A percentile compares a stretch with the other conserved stretches of the same genome.
Conservation (phyloP, 73 alveolate species). For the Tetrahymena thermophila region DNA sequence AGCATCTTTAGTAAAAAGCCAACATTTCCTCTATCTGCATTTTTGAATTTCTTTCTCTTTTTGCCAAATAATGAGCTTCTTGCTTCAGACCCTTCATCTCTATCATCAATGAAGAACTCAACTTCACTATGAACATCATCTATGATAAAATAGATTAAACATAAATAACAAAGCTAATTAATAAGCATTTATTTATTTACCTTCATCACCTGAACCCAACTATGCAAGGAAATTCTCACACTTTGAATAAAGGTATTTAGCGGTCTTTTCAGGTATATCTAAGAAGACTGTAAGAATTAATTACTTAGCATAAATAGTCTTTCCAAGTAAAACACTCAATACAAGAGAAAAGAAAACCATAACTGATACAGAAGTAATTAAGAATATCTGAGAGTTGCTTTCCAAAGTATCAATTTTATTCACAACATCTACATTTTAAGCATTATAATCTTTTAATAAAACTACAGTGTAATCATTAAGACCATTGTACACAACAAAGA, state of each 20-base stretch:
- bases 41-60: conserved; percentile 32
- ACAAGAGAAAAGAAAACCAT: conserved; percentile 16
- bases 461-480: conserved; percentile 15
- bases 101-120: conserved; percentile 16
- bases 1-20: conserved; percentile 35
- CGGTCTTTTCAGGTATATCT: conserved; percentile 42
- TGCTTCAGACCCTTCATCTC: conserved; percentile 19
- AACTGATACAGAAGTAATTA: conserved; percentile 15
- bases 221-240: conserved; percentile 32
- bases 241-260: conserved; percentile 23
- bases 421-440: background rate
- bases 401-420: background rate
- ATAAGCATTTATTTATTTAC: background rate
- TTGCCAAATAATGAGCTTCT: conserved; percentile 21
- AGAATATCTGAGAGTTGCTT: background rate
- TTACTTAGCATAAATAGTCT: conserved; percentile 25
- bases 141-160: background rate
- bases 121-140: conserved; percentile 40
- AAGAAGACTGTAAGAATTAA: conserved; percentile 29
- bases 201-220: conserved; percentile 33
- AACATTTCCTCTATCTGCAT: conserved; percentile 23
- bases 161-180: background rate
- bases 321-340: conserved; percentile 3
- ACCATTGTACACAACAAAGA: conserved; percentile 4
- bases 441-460: background rate